Evolutionary conservation across 352 stramenopile genomes (phyloP).

Genomic region (Stephanocyclus meneghinianus): DNA sequence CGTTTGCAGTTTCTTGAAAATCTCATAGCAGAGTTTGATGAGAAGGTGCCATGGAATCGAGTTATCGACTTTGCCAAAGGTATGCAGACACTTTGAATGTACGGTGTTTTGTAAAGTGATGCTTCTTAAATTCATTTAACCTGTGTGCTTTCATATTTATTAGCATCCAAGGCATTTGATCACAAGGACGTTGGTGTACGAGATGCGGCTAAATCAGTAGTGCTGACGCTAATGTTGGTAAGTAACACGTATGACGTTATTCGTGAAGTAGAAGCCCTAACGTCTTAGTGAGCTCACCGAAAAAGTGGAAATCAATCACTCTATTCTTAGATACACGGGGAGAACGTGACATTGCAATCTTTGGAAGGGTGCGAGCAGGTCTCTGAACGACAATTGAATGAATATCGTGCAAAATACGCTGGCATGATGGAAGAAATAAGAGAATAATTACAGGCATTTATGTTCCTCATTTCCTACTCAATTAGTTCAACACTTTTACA

Average conservation of each 20-base stretch:
- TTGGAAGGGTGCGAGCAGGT: constrained; percentile 32
- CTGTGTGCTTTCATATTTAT: neutral
- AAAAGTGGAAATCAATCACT: neutral
- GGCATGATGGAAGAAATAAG: neutral
- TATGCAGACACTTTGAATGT: neutral
- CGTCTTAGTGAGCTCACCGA: neutral
- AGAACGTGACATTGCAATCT: constrained; percentile 26
- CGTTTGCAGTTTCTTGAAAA: constrained; percentile 45
- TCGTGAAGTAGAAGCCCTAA: neutral
- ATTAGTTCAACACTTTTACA: too few relatives aligned
- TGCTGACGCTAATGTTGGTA: constrained; percentile 27
- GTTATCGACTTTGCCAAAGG: constrained; percentile 48
- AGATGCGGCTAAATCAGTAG: constrained; percentile 26
- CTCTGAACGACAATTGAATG: constrained; percentile 37
- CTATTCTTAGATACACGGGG: constrained; percentile 28
- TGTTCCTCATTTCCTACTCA: too few relatives aligned
- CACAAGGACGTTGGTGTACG: constrained; percentile 50
- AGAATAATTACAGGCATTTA: too few relatives aligned
- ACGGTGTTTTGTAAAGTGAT: neutral
- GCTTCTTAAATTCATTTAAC: neutral
- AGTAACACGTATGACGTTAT: neutral
- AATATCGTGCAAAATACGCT: constrained; percentile 23
- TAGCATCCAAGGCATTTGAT: constrained; percentile 32
- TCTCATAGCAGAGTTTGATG: constrained; percentile 44
- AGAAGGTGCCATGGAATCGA: constrained; percentile 29